Evolutionary conservation across 2,329 filamentous ascomycete species (phyloP).

Genomic region (Ophiosphaerella korrae): DNA sequence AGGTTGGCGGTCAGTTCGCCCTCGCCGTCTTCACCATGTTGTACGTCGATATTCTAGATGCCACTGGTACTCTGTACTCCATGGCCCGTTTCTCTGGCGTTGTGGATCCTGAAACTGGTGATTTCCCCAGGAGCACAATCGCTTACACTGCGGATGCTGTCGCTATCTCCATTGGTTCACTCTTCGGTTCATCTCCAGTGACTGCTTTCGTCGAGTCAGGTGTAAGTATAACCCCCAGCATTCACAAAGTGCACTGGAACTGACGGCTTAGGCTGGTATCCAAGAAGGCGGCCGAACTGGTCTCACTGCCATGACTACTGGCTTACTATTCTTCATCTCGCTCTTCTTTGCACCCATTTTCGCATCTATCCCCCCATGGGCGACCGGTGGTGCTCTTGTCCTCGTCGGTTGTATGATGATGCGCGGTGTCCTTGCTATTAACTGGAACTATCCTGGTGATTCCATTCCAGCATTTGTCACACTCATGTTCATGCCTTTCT

Average conservation of each 20-base stretch:
- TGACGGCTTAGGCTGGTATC: conserved; percentile 64
- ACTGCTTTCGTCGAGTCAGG: conserved; percentile 88
- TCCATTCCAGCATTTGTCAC: conserved; percentile 83
- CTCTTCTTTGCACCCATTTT: conserved; percentile 92
- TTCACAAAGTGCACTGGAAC: background rate
- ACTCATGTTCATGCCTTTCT: conserved; percentile 85
- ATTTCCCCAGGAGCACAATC: conserved; percentile 84
- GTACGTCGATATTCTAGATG: conserved; percentile 86
- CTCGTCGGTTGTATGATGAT: conserved; percentile 88
- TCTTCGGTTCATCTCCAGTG: conserved; percentile 79
- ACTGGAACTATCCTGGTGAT: conserved; percentile 83
- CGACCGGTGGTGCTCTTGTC: conserved; percentile 84
- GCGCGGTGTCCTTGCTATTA: conserved; percentile 77
- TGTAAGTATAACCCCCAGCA: conserved; percentile 43
- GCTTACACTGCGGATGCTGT: conserved; percentile 85
- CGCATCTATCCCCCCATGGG: conserved; percentile 86
- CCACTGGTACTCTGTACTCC: conserved; percentile 81
- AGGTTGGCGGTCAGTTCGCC: conserved; percentile 75
- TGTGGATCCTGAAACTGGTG: conserved; percentile 80
- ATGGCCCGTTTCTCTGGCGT: conserved; percentile 85
- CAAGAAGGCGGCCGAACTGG: conserved; percentile 85
- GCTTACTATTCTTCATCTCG: conserved; percentile 77
- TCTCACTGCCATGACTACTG: conserved; percentile 76
- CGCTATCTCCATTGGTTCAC: conserved; percentile 77
- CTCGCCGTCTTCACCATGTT: conserved; percentile 86